Percentiles rank a stretch among this genome's conserved stretches.
These are phyloP conservation scores for Candida albicans DNA, from an alignment of 1,139 yeast genomes.

Conservation along the genomic window DNA sequence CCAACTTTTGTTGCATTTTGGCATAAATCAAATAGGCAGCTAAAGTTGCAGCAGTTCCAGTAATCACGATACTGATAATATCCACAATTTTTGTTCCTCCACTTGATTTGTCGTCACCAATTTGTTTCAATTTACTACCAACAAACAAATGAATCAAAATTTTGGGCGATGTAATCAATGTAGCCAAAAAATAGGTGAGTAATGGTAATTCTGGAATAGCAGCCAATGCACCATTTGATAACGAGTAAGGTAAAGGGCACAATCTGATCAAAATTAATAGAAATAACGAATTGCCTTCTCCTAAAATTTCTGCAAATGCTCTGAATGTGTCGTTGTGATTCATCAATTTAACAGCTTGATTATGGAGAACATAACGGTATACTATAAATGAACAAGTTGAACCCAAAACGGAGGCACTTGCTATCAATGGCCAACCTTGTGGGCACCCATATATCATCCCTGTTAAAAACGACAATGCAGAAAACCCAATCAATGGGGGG, in stretches of 20 bases:
- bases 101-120: conserved; percentile 61
- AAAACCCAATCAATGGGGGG: conserved; percentile 88
- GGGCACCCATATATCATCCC: conserved; percentile 88
- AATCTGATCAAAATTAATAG: conserved; percentile 71
- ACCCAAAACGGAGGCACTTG: conserved; percentile 69
- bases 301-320: conserved; percentile 72
- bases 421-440: conserved; percentile 75
- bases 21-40: conserved; percentile 74
- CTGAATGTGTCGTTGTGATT: conserved; percentile 63
- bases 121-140: conserved; percentile 71
- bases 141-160: conserved; percentile 73
- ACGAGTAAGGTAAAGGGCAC: conserved; percentile 91
- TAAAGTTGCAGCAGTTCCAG: conserved; percentile 54
- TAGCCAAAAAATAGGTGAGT: conserved; percentile 66
- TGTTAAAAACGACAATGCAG: conserved; percentile 62
- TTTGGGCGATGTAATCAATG: conserved; percentile 78
- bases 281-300: conserved; percentile 61
- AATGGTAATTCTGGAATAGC: conserved; percentile 74
- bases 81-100: conserved; percentile 58
- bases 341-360: conserved; percentile 51
- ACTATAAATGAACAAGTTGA: conserved; percentile 69
- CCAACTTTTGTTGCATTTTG: conserved; percentile 51
- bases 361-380: conserved; percentile 60
- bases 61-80: conserved; percentile 57
- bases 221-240: conserved; percentile 90